Percentiles rank a stretch among this genome's conserved stretches.
Evolutionary conservation across 345 rosid genomes (phyloP).

Genomic region (Noccaea bulbosa): DNA sequence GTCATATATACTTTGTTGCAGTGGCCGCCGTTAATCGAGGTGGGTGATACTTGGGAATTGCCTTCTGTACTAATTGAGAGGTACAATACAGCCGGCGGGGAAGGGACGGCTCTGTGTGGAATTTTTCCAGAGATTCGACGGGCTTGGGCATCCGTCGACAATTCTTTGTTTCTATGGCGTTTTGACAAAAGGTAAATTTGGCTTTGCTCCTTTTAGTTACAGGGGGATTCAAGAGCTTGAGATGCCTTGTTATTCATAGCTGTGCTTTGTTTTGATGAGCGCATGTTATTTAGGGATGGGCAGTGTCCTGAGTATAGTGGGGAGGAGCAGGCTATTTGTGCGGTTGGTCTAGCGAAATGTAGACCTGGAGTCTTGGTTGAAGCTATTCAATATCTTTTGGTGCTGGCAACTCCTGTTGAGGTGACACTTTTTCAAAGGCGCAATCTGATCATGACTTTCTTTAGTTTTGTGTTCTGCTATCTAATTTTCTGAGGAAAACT

Average conservation of each 20-base stretch:
- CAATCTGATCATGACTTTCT: constrained; percentile 11
- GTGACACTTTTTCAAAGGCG: constrained; percentile 42
- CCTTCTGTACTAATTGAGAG: constrained; percentile 86
- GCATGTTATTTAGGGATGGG: constrained; percentile 71
- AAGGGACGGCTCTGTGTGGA: constrained; percentile 95
- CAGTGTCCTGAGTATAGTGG: constrained; percentile 91
- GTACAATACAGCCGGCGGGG: constrained; percentile 93
- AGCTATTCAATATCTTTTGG: constrained; percentile 88
- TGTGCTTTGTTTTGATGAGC: constrained; percentile 23
- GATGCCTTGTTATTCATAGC: constrained; percentile 1
- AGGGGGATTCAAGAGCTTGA: constrained; percentile 18
- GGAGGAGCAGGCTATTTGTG: constrained; percentile 94
- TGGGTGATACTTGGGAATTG: constrained; percentile 79
- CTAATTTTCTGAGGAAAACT: constrained; percentile 16
- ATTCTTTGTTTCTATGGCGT: constrained; percentile 91
- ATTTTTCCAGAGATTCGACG: constrained; percentile 90
- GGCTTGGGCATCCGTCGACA: constrained; percentile 98
- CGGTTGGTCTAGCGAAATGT: constrained; percentile 88
- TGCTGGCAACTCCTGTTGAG: constrained; percentile 94
- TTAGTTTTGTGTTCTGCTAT: constrained; percentile 17
- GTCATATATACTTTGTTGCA: constrained; percentile 43
- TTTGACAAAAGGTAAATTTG: constrained; percentile 82
- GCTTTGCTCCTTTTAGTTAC: constrained; percentile 7
- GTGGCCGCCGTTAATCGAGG: constrained; percentile 96
- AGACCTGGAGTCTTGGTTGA: constrained; percentile 88